phyloP scores from a whole-genome alignment of 441 rosid species.

The Mallotus repandus region DNA sequence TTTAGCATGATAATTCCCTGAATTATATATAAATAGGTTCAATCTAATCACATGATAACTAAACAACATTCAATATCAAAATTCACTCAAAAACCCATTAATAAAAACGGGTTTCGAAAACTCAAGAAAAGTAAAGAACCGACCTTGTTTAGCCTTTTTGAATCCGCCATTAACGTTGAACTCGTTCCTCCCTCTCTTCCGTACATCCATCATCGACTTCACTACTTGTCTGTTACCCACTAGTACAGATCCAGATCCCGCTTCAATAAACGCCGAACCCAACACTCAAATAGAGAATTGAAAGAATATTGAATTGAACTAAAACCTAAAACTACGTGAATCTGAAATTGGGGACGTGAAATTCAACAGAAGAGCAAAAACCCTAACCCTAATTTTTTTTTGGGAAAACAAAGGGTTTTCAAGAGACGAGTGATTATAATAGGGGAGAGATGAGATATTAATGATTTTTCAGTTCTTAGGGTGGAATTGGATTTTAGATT shows the following conservation, averaged over 20 bases:
- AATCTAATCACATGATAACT: not conserved
- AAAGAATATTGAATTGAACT: not conserved
- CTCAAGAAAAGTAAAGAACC: slow-evolving; percentile 18
- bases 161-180: slow-evolving; percentile 54
- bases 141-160: slow-evolving; percentile 77
- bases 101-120: not conserved
- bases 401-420: slow-evolving; percentile 9
- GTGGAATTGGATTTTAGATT: no score
- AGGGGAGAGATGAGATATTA: no score
- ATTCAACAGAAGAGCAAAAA: slow-evolving; percentile 9
- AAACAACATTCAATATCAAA: not conserved
- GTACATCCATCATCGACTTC: slow-evolving; percentile 48
- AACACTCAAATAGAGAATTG: not conserved
- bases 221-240: not conserved
- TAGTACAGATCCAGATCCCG: slow-evolving; percentile 36
- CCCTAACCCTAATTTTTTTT: slow-evolving; percentile 20
- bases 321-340: not conserved
- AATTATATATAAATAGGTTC: not conserved
- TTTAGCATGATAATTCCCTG: no score
- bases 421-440: no score
- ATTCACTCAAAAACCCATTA: not conserved
- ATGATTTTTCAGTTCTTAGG: no score
- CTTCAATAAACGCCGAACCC: not conserved
- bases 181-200: slow-evolving; percentile 68
- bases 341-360: not conserved